Evolutionary conservation across 768 basidiomycete genomes (phyloP).

Genomic region (Leccinum sublutescens): DNA sequence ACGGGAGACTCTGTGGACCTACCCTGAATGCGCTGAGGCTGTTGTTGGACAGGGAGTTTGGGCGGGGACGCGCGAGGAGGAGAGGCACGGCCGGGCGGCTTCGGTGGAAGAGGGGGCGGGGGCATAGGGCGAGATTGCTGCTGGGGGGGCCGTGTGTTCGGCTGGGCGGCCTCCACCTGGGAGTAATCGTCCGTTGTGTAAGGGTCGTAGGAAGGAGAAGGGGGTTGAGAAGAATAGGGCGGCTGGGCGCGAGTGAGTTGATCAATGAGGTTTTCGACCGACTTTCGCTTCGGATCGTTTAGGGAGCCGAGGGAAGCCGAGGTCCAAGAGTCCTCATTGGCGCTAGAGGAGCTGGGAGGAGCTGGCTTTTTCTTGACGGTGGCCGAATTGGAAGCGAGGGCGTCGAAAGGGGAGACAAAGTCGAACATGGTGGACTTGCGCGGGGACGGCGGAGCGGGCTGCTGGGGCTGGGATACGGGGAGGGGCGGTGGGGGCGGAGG

Average conservation of each 20-base stretch:
- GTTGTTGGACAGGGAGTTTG: slow-evolving; percentile 51
- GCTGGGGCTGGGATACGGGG: slow-evolving; percentile 30
- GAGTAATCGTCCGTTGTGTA: slow-evolving; percentile 47
- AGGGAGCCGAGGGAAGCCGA: slow-evolving; percentile 29
- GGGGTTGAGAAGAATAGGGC: slow-evolving; percentile 38
- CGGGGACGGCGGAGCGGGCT: slow-evolving; percentile 60
- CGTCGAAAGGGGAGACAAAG: slow-evolving; percentile 82
- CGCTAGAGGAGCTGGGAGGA: slow-evolving; percentile 38
- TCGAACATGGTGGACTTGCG: slow-evolving; percentile 84
- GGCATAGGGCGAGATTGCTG: slow-evolving; percentile 38
- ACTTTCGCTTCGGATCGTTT: slow-evolving; percentile 68
- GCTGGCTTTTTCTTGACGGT: slow-evolving; percentile 66
- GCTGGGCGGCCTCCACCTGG: slow-evolving; percentile 37
- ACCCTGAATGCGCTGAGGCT: slow-evolving; percentile 40
- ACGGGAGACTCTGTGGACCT: slow-evolving; percentile 53
- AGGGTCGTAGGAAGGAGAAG: slow-evolving; percentile 33
- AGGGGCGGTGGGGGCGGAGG: slow-evolving; percentile 21
- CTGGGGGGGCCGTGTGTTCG: slow-evolving; percentile 11
- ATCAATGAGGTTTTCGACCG: slow-evolving; percentile 79
- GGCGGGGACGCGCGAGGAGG: slow-evolving; percentile 70
- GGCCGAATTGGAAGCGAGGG: slow-evolving; percentile 49
- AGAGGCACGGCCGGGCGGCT: slow-evolving; percentile 42
- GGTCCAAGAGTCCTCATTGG: slow-evolving; percentile 63
- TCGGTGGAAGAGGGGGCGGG: slow-evolving; percentile 62
- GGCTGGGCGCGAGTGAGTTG: slow-evolving; percentile 55